Conservation (phyloP, 73 alveolate species). For the Paramecium caudatum region DNA sequence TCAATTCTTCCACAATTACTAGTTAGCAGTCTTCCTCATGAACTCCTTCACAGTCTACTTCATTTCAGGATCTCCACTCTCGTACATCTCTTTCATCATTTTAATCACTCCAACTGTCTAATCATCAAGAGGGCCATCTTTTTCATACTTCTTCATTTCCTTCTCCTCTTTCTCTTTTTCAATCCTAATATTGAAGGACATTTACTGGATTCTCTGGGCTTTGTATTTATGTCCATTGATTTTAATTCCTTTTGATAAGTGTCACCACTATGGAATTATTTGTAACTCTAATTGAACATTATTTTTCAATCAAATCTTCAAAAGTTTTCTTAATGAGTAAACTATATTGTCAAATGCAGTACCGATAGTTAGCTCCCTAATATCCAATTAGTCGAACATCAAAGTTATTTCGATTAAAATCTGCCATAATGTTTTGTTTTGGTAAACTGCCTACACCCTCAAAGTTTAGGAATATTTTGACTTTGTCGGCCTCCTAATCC, state of each 20-base stretch:
- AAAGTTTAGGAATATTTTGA: neutral
- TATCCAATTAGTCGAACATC: slow-evolving; percentile 30
- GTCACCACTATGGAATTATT: neutral
- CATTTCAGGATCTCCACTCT: slow-evolving; percentile 53
- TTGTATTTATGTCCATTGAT: slow-evolving; percentile 1
- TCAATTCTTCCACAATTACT: slow-evolving; percentile 7
- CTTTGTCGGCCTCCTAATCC: slow-evolving; percentile 11
- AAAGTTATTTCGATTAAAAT: neutral
- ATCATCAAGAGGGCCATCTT: slow-evolving; percentile 15
- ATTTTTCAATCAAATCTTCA: neutral
- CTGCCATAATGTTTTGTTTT: neutral
- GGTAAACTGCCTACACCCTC: slow-evolving; percentile 50
- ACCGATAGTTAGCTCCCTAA: neutral
- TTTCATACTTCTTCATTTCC: slow-evolving; percentile 15
- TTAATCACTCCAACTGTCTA: neutral
- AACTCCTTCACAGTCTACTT: neutral
- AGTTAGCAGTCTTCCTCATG: slow-evolving; percentile 28
- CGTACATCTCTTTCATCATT: slow-evolving; percentile 26
- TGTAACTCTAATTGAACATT: neutral
- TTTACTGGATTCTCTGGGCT: neutral
- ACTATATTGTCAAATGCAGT: neutral
- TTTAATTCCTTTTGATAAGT: neutral
- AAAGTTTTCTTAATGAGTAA: neutral
- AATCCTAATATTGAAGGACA: neutral
- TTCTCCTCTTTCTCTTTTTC: slow-evolving; percentile 6